phyloP scores from a whole-genome alignment of 73 alveolate species.

The Paramecium sexaurelia region DNA sequence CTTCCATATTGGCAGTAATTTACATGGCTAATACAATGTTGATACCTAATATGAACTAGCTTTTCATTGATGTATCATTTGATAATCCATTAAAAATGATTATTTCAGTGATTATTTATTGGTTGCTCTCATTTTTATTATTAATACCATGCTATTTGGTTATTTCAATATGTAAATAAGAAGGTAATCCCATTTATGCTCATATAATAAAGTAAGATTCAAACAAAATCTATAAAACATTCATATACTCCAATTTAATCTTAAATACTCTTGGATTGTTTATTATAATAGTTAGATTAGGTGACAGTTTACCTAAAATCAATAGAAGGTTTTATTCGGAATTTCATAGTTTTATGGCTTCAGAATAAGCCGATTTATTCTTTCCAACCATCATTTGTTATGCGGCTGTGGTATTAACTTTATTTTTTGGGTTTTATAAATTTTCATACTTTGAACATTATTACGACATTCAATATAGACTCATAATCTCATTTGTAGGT shows the following conservation, averaged over 20 bases:
- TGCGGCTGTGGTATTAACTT: not conserved
- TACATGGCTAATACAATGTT: conserved; percentile 58
- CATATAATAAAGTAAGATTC: conserved; percentile 29
- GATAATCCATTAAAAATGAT: not conserved
- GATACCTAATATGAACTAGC: conserved; percentile 41
- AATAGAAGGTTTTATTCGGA: not conserved
- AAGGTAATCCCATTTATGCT: conserved; percentile 38
- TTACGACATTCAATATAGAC: conserved; percentile 27
- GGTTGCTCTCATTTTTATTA: not conserved
- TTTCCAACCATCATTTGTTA: not conserved
- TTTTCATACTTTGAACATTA: conserved; percentile 36
- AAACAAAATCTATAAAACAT: not conserved
- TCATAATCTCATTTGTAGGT: conserved; percentile 7
- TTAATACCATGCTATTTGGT: conserved; percentile 57
- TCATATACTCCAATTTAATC: conserved; percentile 25
- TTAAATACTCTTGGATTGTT: conserved; percentile 36
- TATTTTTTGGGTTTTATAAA: conserved; percentile 4
- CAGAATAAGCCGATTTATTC: not conserved
- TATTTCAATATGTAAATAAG: conserved; percentile 2
- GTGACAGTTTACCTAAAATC: conserved; percentile 26
- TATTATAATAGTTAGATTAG: conserved; percentile 23
- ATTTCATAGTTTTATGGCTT: not conserved
- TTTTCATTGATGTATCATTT: not conserved
- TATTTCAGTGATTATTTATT: not conserved
- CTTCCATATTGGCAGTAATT: conserved; percentile 8